phyloP scores from a whole-genome alignment of 495 filamentous ascomycete species.

The Penicillium cinerascens region DNA sequence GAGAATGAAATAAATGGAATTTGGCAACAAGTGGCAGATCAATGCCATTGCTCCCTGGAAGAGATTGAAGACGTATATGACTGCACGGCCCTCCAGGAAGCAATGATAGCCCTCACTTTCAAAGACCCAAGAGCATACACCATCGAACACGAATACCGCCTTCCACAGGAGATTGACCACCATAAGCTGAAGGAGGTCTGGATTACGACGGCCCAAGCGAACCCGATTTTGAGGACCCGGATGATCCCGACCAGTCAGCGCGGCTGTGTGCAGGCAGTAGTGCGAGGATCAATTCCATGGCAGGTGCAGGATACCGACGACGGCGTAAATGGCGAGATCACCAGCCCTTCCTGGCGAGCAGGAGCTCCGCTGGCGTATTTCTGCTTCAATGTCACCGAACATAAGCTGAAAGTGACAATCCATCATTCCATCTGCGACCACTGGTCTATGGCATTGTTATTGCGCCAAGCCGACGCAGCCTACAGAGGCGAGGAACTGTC shows the following conservation, averaged over 20 bases:
- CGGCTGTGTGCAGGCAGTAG: conserved; percentile 43
- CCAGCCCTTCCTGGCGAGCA: neutral
- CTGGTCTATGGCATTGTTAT: conserved; percentile 5
- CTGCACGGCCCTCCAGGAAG: conserved; percentile 30
- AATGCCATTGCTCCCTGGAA: neutral
- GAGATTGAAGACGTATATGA: conserved; percentile 1
- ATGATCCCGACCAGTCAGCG: conserved; percentile 34
- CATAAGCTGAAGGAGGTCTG: conserved; percentile 39
- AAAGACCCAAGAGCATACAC: conserved; percentile 37
- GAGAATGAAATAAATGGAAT: no score
- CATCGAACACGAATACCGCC: conserved; percentile 29
- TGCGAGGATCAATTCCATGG: conserved; percentile 34
- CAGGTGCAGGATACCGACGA: conserved; percentile 1
- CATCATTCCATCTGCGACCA: conserved; percentile 11
- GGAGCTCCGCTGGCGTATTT: conserved; percentile 8
- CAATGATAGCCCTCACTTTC: conserved; percentile 43
- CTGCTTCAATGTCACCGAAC: conserved; percentile 1
- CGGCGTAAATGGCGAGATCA: neutral
- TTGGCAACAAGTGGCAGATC: neutral
- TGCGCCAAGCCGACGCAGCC: conserved; percentile 10
- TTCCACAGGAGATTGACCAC: conserved; percentile 32
- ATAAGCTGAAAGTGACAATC: conserved; percentile 1
- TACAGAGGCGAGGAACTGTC: conserved; percentile 5
- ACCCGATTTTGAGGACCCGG: conserved; percentile 43
- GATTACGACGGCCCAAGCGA: conserved; percentile 27